Percentiles rank a stretch among this genome's conserved stretches.
Evolutionary conservation across 2,329 filamentous ascomycete species (phyloP).

Genomic region (Nothophoma quercina): DNA sequence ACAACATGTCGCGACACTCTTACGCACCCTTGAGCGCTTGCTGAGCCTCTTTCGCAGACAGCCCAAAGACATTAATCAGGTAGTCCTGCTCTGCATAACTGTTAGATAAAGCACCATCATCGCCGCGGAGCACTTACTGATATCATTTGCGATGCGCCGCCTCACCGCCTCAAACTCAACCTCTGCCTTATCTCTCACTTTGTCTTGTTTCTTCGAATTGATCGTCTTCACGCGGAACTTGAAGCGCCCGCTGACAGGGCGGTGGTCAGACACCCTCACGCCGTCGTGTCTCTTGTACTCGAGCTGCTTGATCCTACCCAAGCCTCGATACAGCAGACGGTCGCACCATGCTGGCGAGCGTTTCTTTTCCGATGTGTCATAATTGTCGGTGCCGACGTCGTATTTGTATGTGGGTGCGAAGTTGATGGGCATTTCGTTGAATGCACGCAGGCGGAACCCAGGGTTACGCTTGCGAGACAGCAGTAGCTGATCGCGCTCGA

Average conservation of each 20-base stretch:
- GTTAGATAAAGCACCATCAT: background rate
- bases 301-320: slow-evolving; percentile 82
- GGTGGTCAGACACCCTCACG: slow-evolving; percentile 87
- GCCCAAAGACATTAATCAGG: slow-evolving; percentile 68
- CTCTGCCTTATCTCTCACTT: slow-evolving; percentile 76
- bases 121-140: slow-evolving; percentile 67
- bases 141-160: slow-evolving; percentile 71
- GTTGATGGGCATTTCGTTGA: slow-evolving; percentile 87
- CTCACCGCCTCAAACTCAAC: slow-evolving; percentile 77
- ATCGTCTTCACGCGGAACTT: slow-evolving; percentile 85
- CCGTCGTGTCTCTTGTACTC: slow-evolving; percentile 86
- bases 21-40: slow-evolving; percentile 46
- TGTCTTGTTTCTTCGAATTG: slow-evolving; percentile 68
- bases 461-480: slow-evolving; percentile 89
- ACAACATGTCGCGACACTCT: background rate
- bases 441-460: slow-evolving; percentile 84
- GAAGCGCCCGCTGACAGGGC: slow-evolving; percentile 88
- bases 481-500: slow-evolving; percentile 92
- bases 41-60: slow-evolving; percentile 62
- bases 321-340: slow-evolving; percentile 83
- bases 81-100: slow-evolving; percentile 61
- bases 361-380: slow-evolving; percentile 94
- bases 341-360: slow-evolving; percentile 97
- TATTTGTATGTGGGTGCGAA: slow-evolving; percentile 99
- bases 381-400: slow-evolving; percentile 91